Percentiles rank a stretch among this genome's conserved stretches.
phyloP scores from a whole-genome alignment of 2,329 filamentous ascomycete species.

The Sclerotinia borealis region DNA sequence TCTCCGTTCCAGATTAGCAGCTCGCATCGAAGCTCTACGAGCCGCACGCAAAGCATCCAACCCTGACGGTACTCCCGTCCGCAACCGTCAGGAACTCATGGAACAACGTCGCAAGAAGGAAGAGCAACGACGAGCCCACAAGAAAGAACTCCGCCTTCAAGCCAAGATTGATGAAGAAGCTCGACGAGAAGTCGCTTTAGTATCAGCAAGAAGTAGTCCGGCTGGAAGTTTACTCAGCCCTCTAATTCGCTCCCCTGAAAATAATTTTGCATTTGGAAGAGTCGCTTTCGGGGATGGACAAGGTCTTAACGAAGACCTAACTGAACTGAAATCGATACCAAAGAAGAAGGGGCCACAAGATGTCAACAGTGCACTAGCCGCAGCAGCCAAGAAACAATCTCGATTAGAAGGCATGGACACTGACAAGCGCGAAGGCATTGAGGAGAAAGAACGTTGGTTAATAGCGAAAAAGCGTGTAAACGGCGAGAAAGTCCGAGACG shows the following conservation, averaged over 20 bases:
- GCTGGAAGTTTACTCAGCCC: conserved; percentile 48
- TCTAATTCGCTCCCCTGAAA: conserved; percentile 46
- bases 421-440: conserved; percentile 75
- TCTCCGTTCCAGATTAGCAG: conserved; percentile 71
- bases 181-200: conserved; percentile 56
- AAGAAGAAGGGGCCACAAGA: conserved; percentile 82
- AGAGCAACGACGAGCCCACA: conserved; percentile 77
- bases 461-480: conserved; percentile 83
- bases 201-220: conserved; percentile 55
- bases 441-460: conserved; percentile 92
- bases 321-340: conserved; percentile 55
- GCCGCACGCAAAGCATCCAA: conserved; percentile 83
- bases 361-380: conserved; percentile 76
- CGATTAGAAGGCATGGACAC: conserved; percentile 70
- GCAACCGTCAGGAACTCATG: conserved; percentile 85
- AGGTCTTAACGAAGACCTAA: conserved; percentile 65
- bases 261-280: conserved; percentile 82
- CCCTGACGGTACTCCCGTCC: conserved; percentile 71
- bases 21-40: conserved; percentile 78
- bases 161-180: conserved; percentile 74
- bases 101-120: conserved; percentile 85
- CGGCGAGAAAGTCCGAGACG: conserved; percentile 83
- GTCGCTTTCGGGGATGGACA: conserved; percentile 88
- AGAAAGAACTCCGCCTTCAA: conserved; percentile 74
- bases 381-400: conserved; percentile 79